Evolutionary conservation across 176 grass and related monocot species (phyloP).

Genomic region (Otatea glauca): DNA sequence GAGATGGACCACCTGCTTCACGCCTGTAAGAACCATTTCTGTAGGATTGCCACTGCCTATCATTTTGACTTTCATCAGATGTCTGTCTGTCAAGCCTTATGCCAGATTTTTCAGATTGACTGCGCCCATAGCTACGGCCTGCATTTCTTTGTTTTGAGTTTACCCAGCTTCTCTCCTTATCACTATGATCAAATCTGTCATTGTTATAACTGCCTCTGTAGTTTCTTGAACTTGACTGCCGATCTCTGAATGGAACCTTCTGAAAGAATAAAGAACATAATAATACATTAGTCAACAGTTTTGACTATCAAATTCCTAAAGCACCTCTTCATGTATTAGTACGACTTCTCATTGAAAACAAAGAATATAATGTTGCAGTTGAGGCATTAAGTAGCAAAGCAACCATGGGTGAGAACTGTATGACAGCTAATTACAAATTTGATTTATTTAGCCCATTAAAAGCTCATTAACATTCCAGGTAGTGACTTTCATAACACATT

Average conservation of each 20-base stretch:
- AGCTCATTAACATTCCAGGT: background rate
- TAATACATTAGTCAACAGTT: background rate
- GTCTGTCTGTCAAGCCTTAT: conserved; percentile 26
- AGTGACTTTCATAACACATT: background rate
- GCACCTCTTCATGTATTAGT: background rate
- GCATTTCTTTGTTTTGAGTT: conserved; percentile 45
- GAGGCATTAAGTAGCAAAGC: background rate
- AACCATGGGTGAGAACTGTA: background rate
- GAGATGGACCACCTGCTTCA: conserved; percentile 26
- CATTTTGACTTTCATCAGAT: conserved; percentile 40
- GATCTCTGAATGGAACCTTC: conserved; percentile 57
- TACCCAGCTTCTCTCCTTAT: conserved; percentile 63
- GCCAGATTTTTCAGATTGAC: conserved; percentile 49
- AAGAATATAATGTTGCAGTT: background rate
- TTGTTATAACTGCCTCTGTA: conserved; percentile 54
- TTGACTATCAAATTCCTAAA: conserved; percentile 2
- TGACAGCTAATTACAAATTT: background rate
- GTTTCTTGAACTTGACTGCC: conserved; percentile 57
- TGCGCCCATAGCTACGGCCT: conserved; percentile 37
- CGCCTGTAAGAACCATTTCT: conserved; percentile 49
- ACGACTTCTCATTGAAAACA: background rate
- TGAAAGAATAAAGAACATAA: conserved; percentile 27
- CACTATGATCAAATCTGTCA: conserved; percentile 42
- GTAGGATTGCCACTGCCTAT: conserved; percentile 50
- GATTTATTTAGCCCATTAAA: background rate